phyloP scores from a whole-genome alignment of 148 eudicot species.

The Beta vulgaris region DNA sequence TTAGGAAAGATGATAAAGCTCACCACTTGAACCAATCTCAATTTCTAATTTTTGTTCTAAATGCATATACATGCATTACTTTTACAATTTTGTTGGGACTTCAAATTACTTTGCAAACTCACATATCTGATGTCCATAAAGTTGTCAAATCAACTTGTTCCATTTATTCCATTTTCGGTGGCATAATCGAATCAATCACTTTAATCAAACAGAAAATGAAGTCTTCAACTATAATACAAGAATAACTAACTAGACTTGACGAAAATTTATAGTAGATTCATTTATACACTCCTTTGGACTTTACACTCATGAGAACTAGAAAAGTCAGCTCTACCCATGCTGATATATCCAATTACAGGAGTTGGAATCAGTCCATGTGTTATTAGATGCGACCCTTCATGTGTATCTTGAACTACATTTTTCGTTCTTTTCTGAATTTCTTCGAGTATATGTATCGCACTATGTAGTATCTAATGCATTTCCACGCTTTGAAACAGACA shows the following conservation, averaged over 20 bases:
- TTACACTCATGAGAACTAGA: background rate
- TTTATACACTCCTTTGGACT: too few species aligned
- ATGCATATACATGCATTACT: too few species aligned
- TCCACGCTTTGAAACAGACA: background rate
- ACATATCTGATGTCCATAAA: background rate
- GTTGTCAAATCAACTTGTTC: background rate
- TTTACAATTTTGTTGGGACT: too few species aligned
- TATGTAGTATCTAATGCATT: background rate
- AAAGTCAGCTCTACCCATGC: background rate
- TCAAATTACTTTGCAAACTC: too few species aligned
- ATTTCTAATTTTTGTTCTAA: too few species aligned
- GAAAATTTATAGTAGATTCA: too few species aligned
- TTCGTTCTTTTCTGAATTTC: too few species aligned
- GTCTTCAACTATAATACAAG: background rate
- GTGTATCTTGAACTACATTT: constrained; percentile 5
- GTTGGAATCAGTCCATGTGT: constrained; percentile 1
- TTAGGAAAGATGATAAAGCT: too few species aligned
- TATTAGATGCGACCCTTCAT: constrained; percentile 11
- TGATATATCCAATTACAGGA: background rate
- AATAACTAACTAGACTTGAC: background rate
- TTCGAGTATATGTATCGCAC: background rate
- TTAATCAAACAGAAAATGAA: background rate
- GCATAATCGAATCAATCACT: background rate
- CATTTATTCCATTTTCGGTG: background rate
- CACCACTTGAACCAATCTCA: too few species aligned